A percentile compares a stretch with the other conserved stretches of the same genome.
phyloP scores from a whole-genome alignment of 2,329 filamentous ascomycete genomes.

The Cladophialophora immunda region DNA sequence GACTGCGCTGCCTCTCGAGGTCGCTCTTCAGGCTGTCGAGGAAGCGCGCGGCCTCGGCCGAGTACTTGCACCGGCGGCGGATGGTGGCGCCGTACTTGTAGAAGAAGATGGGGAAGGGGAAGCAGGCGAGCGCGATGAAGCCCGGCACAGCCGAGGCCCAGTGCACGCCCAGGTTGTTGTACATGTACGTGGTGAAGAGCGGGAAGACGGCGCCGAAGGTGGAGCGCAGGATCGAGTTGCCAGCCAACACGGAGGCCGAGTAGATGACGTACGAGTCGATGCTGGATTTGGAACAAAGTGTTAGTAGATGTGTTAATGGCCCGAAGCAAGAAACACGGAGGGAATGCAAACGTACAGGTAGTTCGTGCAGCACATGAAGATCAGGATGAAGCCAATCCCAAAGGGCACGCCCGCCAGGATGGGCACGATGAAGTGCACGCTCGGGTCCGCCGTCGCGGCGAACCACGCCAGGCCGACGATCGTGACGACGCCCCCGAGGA shows the following conservation, averaged over 20 bases:
- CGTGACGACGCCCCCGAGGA: constrained; percentile 60
- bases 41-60: constrained; percentile 31
- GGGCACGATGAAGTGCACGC: constrained; percentile 47
- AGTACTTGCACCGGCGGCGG: constrained; percentile 33
- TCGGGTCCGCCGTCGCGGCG: constrained; percentile 63
- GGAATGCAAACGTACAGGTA: constrained; percentile 44
- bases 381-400: constrained; percentile 50
- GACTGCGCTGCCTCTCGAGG: constrained; percentile 23
- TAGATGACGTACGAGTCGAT: constrained; percentile 55
- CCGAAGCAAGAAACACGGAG: background rate
- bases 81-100: constrained; percentile 37
- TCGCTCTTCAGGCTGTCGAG: constrained; percentile 32
- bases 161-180: constrained; percentile 54
- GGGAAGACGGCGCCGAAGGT: constrained; percentile 58
- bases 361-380: constrained; percentile 51
- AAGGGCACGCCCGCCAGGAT: constrained; percentile 50
- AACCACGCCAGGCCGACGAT: constrained; percentile 68
- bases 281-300: background rate
- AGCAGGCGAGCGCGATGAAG: constrained; percentile 55
- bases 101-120: constrained; percentile 51
- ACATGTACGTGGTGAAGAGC: constrained; percentile 58
- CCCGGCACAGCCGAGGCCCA: constrained; percentile 58
- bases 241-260: constrained; percentile 53
- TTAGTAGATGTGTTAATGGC: background rate
- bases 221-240: constrained; percentile 56